These are phyloP conservation scores for Penicillium salamii DNA, from an alignment of 495 filamentous ascomycete species.

Conservation along the genomic window DNA sequence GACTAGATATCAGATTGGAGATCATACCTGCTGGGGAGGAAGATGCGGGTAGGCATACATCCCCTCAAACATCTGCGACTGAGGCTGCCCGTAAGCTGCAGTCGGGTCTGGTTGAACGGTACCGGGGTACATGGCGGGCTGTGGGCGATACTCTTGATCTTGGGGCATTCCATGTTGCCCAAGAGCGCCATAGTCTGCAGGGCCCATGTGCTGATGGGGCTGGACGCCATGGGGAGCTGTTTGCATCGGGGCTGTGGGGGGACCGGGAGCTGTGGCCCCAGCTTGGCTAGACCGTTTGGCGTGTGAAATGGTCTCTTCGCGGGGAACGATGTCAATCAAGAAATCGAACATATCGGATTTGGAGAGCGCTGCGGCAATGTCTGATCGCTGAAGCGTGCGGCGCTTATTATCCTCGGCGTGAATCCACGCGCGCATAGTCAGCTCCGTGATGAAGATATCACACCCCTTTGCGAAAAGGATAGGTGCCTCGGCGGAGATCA, in stretches of 20 bases:
- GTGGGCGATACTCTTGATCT: conserved; percentile 77
- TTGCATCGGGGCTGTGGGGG: conserved; percentile 50
- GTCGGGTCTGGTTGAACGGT: conserved; percentile 70
- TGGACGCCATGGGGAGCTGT: conserved; percentile 58
- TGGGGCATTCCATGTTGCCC: conserved; percentile 60
- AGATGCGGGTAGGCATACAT: conserved; percentile 84
- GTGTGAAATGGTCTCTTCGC: conserved; percentile 86
- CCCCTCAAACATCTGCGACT: conserved; percentile 77
- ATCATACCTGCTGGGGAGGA: conserved; percentile 79
- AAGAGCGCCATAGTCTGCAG: conserved; percentile 62
- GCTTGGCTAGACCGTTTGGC: conserved; percentile 70
- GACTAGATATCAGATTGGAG: not conserved
- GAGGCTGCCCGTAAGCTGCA: conserved; percentile 68
- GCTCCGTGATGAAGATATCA: conserved; percentile 98
- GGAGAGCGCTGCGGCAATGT: conserved; percentile 90
- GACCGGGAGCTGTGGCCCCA: conserved; percentile 47
- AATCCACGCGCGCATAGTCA: conserved; percentile 99
- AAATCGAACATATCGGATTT: conserved; percentile 99
- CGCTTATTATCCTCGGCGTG: conserved; percentile 99
- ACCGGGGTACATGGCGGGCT: conserved; percentile 72
- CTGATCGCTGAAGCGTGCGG: conserved; percentile 88
- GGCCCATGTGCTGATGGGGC: conserved; percentile 62
- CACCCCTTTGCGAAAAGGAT: conserved; percentile 98
- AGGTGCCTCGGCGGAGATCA: conserved; percentile 97
- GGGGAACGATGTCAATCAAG: conserved; percentile 95